Percentiles rank a stretch among this genome's conserved stretches.
phyloP scores from a whole-genome alignment of 2,329 filamentous ascomycete genomes.

The Penicillium sp. region DNA sequence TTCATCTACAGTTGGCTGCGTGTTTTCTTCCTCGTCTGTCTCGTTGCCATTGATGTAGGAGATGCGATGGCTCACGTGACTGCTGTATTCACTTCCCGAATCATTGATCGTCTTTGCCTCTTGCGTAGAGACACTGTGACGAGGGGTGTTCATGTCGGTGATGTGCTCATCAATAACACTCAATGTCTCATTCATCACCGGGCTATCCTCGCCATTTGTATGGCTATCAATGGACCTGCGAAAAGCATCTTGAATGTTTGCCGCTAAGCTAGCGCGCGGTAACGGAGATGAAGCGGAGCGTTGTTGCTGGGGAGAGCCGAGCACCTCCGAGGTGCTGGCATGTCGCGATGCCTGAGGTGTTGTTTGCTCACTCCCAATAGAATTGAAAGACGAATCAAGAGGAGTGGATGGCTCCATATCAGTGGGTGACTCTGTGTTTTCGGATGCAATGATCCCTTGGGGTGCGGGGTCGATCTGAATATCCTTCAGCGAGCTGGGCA shows the following conservation, averaged over 20 bases:
- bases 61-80: slow-evolving; percentile 71
- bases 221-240: slow-evolving; percentile 55
- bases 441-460: slow-evolving; percentile 12
- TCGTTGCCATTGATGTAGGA: slow-evolving; percentile 95
- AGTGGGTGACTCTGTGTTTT: slow-evolving; percentile 18
- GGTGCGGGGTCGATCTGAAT: slow-evolving; percentile 14
- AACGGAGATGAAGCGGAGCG: slow-evolving; percentile 44
- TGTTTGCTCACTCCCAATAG: slow-evolving; percentile 39
- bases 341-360: slow-evolving; percentile 49
- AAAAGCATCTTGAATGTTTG: slow-evolving; percentile 50
- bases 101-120: slow-evolving; percentile 65
- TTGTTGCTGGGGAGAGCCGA: slow-evolving; percentile 31
- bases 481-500: slow-evolving; percentile 8
- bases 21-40: slow-evolving; percentile 88
- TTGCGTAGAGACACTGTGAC: slow-evolving; percentile 57
- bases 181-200: slow-evolving; percentile 89
- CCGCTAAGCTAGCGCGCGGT: slow-evolving; percentile 39
- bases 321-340: slow-evolving; percentile 38
- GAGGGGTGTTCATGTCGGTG: slow-evolving; percentile 74
- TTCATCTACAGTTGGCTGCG: slow-evolving; percentile 69
- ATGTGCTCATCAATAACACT: slow-evolving; percentile 98
- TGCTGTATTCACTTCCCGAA: slow-evolving; percentile 89
- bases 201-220: slow-evolving; percentile 62
- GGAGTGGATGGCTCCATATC: slow-evolving; percentile 23
- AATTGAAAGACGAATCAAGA: slow-evolving; percentile 28